phyloP scores from a whole-genome alignment of 164 flowering plant genomes.

The Warburgia ugandensis region DNA sequence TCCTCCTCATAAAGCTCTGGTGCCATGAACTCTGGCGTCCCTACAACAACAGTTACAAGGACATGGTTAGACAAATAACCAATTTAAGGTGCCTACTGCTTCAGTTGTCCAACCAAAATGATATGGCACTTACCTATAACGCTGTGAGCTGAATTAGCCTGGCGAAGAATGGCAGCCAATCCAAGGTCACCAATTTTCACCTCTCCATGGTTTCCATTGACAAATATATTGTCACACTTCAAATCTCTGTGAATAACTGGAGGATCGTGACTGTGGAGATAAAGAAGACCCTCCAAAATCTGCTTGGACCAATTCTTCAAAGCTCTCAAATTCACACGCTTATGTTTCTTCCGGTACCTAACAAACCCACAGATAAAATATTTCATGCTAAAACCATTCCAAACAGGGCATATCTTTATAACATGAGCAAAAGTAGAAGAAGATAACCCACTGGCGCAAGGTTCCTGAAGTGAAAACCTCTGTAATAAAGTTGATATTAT shows the following conservation, averaged over 20 bases:
- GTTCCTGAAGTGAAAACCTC: slow-evolving; percentile 98
- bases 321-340: slow-evolving; percentile 81
- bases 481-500: slow-evolving; percentile 72
- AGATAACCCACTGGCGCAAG: slow-evolving; percentile 69
- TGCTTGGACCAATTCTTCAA: slow-evolving; percentile 97
- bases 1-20: slow-evolving; percentile 98
- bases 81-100: background rate
- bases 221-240: slow-evolving; percentile 91
- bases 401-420: background rate
- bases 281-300: slow-evolving; percentile 79
- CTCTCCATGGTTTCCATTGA: slow-evolving; percentile 95
- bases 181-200: slow-evolving; percentile 95
- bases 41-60: slow-evolving; percentile 25
- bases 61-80: background rate
- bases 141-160: slow-evolving; percentile 84
- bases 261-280: slow-evolving; percentile 88
- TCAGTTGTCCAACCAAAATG: background rate
- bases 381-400: too few species aligned
- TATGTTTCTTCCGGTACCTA: slow-evolving; percentile 93
- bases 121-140: slow-evolving; percentile 56
- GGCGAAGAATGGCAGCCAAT: slow-evolving; percentile 69
- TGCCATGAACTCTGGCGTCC: slow-evolving; percentile 98
- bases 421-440: background rate
- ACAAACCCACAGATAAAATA: background rate
- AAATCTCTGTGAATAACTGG: slow-evolving; percentile 91